Conservation (phyloP, 257 asterid species). For the Gentiana macrophylla region DNA sequence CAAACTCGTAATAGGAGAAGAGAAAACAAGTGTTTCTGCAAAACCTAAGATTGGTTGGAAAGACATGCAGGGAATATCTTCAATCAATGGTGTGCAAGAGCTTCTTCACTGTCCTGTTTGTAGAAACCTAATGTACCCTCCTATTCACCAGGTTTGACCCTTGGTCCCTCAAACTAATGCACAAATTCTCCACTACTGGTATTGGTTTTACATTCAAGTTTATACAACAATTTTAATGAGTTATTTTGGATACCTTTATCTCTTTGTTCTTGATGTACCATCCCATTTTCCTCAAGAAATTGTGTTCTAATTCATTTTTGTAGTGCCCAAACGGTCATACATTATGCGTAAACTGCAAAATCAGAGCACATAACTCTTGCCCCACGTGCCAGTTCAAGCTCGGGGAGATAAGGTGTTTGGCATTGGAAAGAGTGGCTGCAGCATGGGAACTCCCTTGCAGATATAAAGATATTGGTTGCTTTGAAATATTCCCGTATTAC, state of each 20-base stretch:
- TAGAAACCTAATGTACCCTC: conserved; percentile 57
- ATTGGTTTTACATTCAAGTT: too few relatives aligned
- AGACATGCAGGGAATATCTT: conserved; percentile 34
- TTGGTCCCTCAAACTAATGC: too few relatives aligned
- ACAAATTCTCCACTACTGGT: too few relatives aligned
- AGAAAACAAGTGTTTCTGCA: too few relatives aligned
- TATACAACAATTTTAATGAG: neutral
- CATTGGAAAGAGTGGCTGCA: conserved; percentile 71
- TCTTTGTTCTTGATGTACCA: neutral
- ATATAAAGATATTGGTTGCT: conserved; percentile 57
- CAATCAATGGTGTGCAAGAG: conserved; percentile 44
- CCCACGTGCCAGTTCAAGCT: conserved; percentile 60
- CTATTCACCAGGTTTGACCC: conserved; percentile 62
- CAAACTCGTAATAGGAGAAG: too few relatives aligned
- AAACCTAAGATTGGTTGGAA: neutral
- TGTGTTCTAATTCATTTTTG: neutral
- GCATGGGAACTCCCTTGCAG: conserved; percentile 75
- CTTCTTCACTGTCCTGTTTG: conserved; percentile 78
- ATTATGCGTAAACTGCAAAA: conserved; percentile 58
- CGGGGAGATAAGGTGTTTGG: conserved; percentile 75
- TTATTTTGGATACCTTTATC: neutral
- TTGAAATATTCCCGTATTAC: conserved; percentile 48
- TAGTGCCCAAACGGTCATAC: conserved; percentile 96
- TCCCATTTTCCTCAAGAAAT: neutral
- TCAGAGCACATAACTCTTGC: conserved; percentile 39